Evolutionary conservation across 495 filamentous ascomycete species (phyloP), one percentile per base, ranked within the genome.

Genomic region (Penicillium tannophilum): DNA sequence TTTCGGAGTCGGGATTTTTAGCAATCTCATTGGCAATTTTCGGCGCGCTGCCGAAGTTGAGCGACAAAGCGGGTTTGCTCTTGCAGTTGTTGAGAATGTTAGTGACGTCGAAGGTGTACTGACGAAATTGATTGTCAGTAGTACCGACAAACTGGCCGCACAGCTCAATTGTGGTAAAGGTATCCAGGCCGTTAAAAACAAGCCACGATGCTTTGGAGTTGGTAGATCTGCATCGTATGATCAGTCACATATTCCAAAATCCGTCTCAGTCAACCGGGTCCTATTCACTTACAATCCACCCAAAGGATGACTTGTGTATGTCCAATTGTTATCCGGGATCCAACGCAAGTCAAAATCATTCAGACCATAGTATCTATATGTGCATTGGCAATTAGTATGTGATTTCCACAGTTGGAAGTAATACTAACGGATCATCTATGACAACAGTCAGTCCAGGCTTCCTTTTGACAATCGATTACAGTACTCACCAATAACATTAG

Each of bases 91-190:
- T 60, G 16, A 88, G 55, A 9, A 79, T 71, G 23, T 76, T 63
- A 2, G 86, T 83, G 6, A 90, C 76, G 45, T 90, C 80, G 58
- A 89, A 90, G n/a, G 79, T 76, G 62, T 86, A 90, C 60, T 90
- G 86, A 5, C 86, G 83, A 60, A 90, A 90, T 66, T 90, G 87
- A 59, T 89, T 90, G 64, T 88, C 80, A 0, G 87, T 88, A 2
- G 78, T 77, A 4, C 81, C 88, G n/a, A 90, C 77, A 49, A 75
- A 64, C 36, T 85, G 67, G 0, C 78, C 82, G 67, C 88, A 90
- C 41, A 90, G 74, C 19, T 75, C 70, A 30, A 90, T 80, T 17
- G 82, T 81, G 20, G 85, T 75, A 61, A 88, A 89, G 0, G 86
- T 90, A 54, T 89, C 86, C 10, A 88, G 74, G 6, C 86, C 86